Evolutionary conservation across 495 filamentous ascomycete species (phyloP).

Genomic region (Opeltia flavorubescens): DNA sequence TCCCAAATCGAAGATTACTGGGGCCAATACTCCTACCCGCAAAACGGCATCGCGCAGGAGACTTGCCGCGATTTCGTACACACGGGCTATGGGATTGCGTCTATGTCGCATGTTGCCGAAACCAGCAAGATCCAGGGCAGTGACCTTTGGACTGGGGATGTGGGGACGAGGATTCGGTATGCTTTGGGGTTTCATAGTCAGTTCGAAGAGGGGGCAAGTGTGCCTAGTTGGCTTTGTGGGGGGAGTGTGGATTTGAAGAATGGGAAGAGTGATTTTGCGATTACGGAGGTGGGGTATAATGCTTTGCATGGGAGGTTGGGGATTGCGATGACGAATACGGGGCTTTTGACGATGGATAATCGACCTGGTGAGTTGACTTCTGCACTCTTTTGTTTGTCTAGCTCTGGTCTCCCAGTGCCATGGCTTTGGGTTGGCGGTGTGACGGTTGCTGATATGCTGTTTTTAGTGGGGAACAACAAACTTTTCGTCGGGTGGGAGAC

Average conservation of each 20-base stretch:
- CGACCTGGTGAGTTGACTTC: conserved; percentile 10
- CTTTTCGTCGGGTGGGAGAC: conserved; percentile 20
- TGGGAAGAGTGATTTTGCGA: background rate
- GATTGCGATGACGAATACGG: conserved; percentile 15
- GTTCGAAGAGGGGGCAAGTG: conserved; percentile 4
- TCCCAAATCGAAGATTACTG: conserved; percentile 10
- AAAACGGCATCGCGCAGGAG: conserved; percentile 16
- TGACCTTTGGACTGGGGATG: conserved; percentile 14
- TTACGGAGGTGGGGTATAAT: conserved; percentile 20
- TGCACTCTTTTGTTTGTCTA: too few relatives aligned
- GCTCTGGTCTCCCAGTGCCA: too few relatives aligned
- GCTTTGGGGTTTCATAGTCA: conserved; percentile 17
- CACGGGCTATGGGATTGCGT: conserved; percentile 16
- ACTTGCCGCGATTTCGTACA: conserved; percentile 21
- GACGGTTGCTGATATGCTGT: background rate
- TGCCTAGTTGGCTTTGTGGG: conserved; percentile 15
- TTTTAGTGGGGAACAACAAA: conserved; percentile 7
- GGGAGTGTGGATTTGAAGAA: conserved; percentile 4
- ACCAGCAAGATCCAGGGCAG: conserved; percentile 18
- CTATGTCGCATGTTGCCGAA: conserved; percentile 19
- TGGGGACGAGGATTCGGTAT: conserved; percentile 13
- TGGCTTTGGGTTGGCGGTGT: background rate
- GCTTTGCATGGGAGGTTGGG: conserved; percentile 11
- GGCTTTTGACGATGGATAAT: conserved; percentile 5
- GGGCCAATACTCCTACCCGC: conserved; percentile 4